These are phyloP conservation scores for Microstegium vimineum DNA, from an alignment of 176 grass and related monocot species.

Conservation along the genomic window DNA sequence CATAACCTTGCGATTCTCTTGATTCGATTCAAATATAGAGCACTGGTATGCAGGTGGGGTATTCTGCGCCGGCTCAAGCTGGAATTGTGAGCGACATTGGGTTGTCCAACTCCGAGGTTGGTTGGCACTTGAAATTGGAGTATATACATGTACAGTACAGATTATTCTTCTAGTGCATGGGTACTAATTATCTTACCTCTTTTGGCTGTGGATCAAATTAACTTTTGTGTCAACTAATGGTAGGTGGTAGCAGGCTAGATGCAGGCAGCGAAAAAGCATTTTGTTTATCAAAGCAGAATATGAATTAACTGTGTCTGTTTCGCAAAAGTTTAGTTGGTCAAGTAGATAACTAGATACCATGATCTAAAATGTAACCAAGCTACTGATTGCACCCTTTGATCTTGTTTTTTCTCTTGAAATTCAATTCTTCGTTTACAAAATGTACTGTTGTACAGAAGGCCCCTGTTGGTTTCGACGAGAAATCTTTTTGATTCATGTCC, in stretches of 20 bases:
- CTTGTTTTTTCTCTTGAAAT: not conserved
- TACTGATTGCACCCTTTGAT: not conserved
- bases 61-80: conserved; percentile 64
- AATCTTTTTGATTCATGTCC: not conserved
- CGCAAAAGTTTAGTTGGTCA: not conserved
- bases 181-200: not conserved
- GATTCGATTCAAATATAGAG: not conserved
- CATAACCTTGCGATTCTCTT: not conserved
- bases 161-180: not conserved
- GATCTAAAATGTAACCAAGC: not conserved
- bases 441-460: not conserved
- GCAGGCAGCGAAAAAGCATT: not conserved
- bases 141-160: not conserved
- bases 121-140: not conserved
- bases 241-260: not conserved
- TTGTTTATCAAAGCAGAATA: not conserved
- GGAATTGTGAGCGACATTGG: conserved; percentile 56
- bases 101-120: conserved; percentile 52
- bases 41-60: conserved; percentile 52
- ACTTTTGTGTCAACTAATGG: not conserved
- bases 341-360: not conserved
- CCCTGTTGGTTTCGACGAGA: not conserved
- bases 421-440: not conserved
- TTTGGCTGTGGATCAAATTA: not conserved
- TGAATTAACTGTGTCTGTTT: not conserved